Evolutionary conservation across 768 basidiomycete species (phyloP).

Genomic region (Boletus huronensis): DNA sequence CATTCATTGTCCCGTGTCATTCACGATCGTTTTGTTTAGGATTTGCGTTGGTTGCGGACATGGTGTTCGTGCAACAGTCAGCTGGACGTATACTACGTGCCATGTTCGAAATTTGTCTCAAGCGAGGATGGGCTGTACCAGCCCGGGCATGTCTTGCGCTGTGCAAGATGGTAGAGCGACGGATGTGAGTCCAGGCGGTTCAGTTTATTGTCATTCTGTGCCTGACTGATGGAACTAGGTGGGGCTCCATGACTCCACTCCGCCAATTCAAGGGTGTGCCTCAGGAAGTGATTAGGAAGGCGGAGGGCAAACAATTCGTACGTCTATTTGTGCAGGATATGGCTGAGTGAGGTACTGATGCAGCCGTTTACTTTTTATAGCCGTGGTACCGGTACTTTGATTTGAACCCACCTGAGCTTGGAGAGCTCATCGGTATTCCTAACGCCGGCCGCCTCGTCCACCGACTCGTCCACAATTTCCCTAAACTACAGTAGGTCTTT

Average conservation of each 20-base stretch:
- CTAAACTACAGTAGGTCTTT: slow-evolving; percentile 74
- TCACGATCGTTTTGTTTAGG: slow-evolving; percentile 36
- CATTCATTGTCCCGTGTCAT: neutral
- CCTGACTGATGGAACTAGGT: slow-evolving; percentile 47
- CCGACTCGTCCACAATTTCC: slow-evolving; percentile 92
- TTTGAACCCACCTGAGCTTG: slow-evolving; percentile 85
- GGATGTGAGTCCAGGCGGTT: slow-evolving; percentile 51
- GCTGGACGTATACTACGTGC: slow-evolving; percentile 96
- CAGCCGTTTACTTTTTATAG: slow-evolving; percentile 32
- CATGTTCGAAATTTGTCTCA: slow-evolving; percentile 96
- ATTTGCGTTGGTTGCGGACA: slow-evolving; percentile 83
- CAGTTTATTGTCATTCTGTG: neutral
- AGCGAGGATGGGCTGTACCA: slow-evolving; percentile 96
- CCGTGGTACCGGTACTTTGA: slow-evolving; percentile 99
- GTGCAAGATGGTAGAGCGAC: slow-evolving; percentile 93
- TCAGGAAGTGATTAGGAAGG: slow-evolving; percentile 78
- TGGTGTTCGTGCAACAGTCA: slow-evolving; percentile 97
- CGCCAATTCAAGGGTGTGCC: slow-evolving; percentile 95
- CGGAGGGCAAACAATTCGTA: slow-evolving; percentile 97
- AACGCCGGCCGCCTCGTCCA: slow-evolving; percentile 92
- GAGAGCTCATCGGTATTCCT: slow-evolving; percentile 90
- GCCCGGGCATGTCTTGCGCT: slow-evolving; percentile 88
- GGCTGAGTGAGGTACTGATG: neutral
- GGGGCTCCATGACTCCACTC: slow-evolving; percentile 96
- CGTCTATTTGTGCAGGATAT: slow-evolving; percentile 26